Conservation (phyloP, 2,329 filamentous ascomycete genomes). For the Monilinia polystroma region DNA sequence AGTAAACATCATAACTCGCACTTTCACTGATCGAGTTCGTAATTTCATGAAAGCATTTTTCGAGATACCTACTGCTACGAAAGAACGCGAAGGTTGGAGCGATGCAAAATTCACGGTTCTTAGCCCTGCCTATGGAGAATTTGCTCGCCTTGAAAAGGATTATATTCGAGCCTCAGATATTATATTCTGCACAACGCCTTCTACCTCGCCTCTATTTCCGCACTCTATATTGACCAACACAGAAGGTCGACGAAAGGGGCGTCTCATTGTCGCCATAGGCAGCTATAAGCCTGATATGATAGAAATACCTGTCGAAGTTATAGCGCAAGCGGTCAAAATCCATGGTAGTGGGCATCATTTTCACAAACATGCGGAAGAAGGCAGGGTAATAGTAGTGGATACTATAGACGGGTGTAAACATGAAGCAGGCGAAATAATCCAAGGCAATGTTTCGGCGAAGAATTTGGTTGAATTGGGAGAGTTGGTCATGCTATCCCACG, state of each 20-base stretch:
- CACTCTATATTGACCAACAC: constrained; percentile 66
- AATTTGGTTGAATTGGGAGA: constrained; percentile 89
- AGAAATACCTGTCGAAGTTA: constrained; percentile 75
- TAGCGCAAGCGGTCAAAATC: constrained; percentile 62
- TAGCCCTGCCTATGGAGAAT: constrained; percentile 70
- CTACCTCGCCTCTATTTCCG: constrained; percentile 72
- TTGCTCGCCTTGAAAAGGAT: constrained; percentile 63
- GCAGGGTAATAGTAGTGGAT: constrained; percentile 68
- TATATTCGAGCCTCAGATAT: constrained; percentile 72
- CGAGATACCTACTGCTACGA: constrained; percentile 45
- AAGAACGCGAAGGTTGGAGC: constrained; percentile 60
- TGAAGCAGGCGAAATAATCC: constrained; percentile 84
- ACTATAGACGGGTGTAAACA: constrained; percentile 71
- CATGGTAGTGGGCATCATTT: constrained; percentile 56
- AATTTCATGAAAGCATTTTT: constrained; percentile 52
- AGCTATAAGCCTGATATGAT: constrained; percentile 72
- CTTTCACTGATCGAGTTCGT: constrained; percentile 59
- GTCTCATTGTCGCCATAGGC: constrained; percentile 71
- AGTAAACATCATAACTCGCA: constrained; percentile 80
- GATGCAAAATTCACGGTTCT: constrained; percentile 66
- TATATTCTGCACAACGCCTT: constrained; percentile 87
- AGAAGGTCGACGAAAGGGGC: constrained; percentile 67
- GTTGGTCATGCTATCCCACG: constrained; percentile 59
- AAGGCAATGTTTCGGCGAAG: constrained; percentile 68
- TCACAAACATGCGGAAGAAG: constrained; percentile 64